phyloP scores from a whole-genome alignment of 2,329 filamentous ascomycete species.

The Fusarium anthophilum region DNA sequence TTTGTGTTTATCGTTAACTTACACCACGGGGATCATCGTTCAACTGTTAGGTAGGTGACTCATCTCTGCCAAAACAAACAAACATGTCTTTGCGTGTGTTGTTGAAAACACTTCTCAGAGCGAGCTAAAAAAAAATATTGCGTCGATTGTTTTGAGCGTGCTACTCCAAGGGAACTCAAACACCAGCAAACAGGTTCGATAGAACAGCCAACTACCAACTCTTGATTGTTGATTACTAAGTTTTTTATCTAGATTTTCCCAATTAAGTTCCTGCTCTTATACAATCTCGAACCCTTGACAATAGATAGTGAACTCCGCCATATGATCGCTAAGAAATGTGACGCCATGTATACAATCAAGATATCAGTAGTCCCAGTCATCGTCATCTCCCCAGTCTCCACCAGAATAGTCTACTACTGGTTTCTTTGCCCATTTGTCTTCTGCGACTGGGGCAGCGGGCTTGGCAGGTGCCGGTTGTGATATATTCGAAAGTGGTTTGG shows the following conservation, averaged over 20 bases:
- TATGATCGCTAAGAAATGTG: conserved; percentile 14
- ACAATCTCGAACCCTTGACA: conserved; percentile 17
- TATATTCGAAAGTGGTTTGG: background rate
- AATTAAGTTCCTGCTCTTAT: background rate
- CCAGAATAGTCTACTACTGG: conserved; percentile 38
- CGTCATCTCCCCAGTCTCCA: conserved; percentile 41
- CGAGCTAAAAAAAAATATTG: background rate
- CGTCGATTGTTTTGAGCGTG: background rate
- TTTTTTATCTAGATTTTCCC: conserved; percentile 1
- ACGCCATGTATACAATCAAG: background rate
- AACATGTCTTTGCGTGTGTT: background rate
- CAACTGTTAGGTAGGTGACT: background rate
- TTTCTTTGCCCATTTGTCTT: conserved; percentile 42
- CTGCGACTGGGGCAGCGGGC: background rate
- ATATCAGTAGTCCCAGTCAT: conserved; percentile 41
- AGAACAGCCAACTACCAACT: background rate
- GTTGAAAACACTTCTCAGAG: background rate
- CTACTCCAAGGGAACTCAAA: background rate
- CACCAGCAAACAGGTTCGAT: background rate
- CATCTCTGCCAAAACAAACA: background rate
- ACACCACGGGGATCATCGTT: too few relatives aligned
- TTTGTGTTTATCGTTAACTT: background rate
- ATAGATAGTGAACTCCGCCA: conserved; percentile 9
- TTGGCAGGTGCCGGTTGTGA: background rate
- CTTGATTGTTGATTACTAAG: background rate